Evolutionary conservation across 2,329 filamentous ascomycete genomes (phyloP).

Genomic region (Colletotrichum chrysophilum): DNA sequence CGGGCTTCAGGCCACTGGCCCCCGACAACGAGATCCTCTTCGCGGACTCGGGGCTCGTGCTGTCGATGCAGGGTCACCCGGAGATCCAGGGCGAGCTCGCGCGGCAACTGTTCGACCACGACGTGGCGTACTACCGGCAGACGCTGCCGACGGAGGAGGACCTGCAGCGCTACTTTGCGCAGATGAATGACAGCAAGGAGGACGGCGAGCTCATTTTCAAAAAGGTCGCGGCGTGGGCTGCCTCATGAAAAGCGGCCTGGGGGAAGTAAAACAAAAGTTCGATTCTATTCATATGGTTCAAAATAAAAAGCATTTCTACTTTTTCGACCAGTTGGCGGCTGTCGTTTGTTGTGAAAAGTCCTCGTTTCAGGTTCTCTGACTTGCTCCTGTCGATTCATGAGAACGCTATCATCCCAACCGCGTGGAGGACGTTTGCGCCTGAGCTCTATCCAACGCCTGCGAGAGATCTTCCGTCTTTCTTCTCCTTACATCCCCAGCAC

Average conservation of each 20-base stretch:
- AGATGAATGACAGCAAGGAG: conserved; percentile 4
- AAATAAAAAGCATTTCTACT: background rate
- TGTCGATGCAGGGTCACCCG: conserved; percentile 13
- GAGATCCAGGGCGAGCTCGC: conserved; percentile 16
- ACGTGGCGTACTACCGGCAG: conserved; percentile 4
- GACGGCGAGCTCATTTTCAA: background rate
- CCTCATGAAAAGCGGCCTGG: background rate
- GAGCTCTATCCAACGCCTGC: background rate
- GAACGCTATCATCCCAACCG: background rate
- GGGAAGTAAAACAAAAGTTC: background rate
- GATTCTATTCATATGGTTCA: background rate
- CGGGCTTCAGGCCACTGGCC: conserved; percentile 1
- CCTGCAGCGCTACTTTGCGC: conserved; percentile 3
- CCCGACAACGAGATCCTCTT: conserved; percentile 2
- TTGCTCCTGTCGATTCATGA: background rate
- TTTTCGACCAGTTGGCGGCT: background rate
- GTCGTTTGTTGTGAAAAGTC: background rate
- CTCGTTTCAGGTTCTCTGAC: background rate
- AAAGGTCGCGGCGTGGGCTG: background rate
- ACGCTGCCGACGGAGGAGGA: conserved; percentile 1
- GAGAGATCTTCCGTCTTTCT: background rate
- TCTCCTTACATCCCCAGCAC: background rate
- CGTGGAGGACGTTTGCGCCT: background rate
- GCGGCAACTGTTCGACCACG: conserved; percentile 3
- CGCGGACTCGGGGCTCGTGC: conserved; percentile 2